These are phyloP conservation scores for Akanthomyces lecanii DNA, from an alignment of 2,329 filamentous ascomycete genomes.

Conservation along the genomic window DNA sequence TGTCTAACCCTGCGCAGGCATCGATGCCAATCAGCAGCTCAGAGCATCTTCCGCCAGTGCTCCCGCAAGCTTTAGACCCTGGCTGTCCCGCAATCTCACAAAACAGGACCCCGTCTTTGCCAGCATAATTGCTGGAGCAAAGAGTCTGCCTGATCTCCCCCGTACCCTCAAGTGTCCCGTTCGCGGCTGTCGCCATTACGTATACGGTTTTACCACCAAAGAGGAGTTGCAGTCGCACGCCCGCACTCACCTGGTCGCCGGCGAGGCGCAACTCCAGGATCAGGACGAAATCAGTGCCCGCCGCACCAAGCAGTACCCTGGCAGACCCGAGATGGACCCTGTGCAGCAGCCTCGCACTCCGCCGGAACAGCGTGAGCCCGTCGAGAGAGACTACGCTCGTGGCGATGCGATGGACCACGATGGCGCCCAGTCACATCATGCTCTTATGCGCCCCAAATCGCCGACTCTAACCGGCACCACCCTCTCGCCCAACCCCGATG, in stretches of 20 bases:
- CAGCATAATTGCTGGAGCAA: background rate
- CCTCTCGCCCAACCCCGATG: constrained; percentile 11
- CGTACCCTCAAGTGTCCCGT: constrained; percentile 50
- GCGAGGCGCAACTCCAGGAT: constrained; percentile 35
- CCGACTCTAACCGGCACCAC: constrained; percentile 11
- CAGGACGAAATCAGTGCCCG: constrained; percentile 32
- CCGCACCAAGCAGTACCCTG: constrained; percentile 17
- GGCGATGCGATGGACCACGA: background rate
- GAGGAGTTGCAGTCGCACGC: constrained; percentile 50
- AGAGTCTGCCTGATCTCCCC: constrained; percentile 2
- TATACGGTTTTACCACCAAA: constrained; percentile 51
- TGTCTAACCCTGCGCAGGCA: constrained; percentile 1
- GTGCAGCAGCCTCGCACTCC: constrained; percentile 12
- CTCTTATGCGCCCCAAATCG: constrained; percentile 12
- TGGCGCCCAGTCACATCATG: constrained; percentile 4
- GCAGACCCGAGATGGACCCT: constrained; percentile 6
- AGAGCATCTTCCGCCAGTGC: constrained; percentile 9
- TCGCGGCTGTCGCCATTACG: constrained; percentile 52
- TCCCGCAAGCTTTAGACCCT: constrained; percentile 14
- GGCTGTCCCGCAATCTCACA: constrained; percentile 14
- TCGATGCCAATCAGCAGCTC: constrained; percentile 16
- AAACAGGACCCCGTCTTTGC: constrained; percentile 15
- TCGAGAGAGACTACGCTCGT: constrained; percentile 7
- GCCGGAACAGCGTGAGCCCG: constrained; percentile 9
- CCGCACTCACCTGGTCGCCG: constrained; percentile 39